Conservation (phyloP, 1,139 yeast genomes). For the Geotrichum histeridarum region DNA sequence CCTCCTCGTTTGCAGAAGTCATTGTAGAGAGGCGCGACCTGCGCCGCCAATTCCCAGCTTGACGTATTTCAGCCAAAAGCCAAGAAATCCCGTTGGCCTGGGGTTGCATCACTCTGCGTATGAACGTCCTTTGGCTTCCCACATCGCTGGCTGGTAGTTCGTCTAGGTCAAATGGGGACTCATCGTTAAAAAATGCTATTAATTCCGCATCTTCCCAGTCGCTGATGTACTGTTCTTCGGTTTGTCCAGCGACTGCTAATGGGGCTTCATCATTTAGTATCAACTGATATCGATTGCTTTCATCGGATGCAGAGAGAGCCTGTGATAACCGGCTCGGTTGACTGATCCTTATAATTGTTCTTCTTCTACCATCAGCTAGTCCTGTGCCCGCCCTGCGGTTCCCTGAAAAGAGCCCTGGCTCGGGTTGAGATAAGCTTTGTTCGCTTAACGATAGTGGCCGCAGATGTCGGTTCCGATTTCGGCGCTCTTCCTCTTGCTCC, state of each 20-base stretch:
- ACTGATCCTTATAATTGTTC: background rate
- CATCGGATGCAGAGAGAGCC: background rate
- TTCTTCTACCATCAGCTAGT: background rate
- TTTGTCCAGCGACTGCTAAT: background rate
- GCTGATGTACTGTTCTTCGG: background rate
- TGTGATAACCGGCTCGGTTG: conserved; percentile 5
- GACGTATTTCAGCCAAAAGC: conserved; percentile 11
- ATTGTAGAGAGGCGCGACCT: conserved; percentile 11
- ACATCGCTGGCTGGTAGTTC: background rate
- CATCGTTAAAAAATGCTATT: background rate
- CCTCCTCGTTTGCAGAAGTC: conserved; percentile 3
- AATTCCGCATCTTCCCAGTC: background rate
- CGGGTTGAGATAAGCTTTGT: background rate
- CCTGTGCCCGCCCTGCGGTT: background rate
- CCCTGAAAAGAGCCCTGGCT: background rate
- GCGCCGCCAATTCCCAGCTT: background rate
- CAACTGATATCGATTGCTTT: conserved; percentile 1
- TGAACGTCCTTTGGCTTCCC: conserved; percentile 5
- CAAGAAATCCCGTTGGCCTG: conserved; percentile 8
- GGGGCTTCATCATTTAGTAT: background rate
- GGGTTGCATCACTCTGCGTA: conserved; percentile 11
- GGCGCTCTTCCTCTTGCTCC: conserved; percentile 7
- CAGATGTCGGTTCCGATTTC: background rate
- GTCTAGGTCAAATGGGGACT: background rate
- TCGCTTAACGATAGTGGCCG: background rate